Percentiles rank a stretch among this genome's conserved stretches.
These are phyloP conservation scores for Annulohypoxylon stygium DNA, from an alignment of 495 filamentous ascomycete genomes.

Conservation along the genomic window DNA sequence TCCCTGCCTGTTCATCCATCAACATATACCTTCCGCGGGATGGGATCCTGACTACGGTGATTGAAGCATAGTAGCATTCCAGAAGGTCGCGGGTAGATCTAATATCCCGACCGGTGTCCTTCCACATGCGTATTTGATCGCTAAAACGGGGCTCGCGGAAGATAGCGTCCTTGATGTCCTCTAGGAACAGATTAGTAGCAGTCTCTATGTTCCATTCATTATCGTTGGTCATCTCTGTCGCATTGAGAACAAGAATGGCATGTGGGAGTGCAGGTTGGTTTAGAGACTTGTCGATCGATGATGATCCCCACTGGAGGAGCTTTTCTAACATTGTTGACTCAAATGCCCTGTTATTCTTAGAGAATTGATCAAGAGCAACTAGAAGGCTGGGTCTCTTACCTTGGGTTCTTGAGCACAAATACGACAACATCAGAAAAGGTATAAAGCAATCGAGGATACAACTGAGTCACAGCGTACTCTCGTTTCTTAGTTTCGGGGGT, in stretches of 20 bases:
- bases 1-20: not conserved
- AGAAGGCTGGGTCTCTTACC: not conserved
- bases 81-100: not conserved
- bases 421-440: conserved; percentile 2
- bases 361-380: not conserved
- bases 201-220: not conserved
- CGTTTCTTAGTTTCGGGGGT: not conserved
- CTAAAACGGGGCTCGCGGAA: not conserved
- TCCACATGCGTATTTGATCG: not conserved
- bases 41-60: not conserved
- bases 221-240: not conserved
- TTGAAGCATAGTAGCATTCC: not conserved
- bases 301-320: not conserved
- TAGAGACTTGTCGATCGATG: not conserved
- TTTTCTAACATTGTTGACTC: not conserved
- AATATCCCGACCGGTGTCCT: not conserved
- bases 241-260: not conserved
- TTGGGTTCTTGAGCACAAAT: not conserved
- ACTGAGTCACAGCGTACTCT: not conserved
- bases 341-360: not conserved
- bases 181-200: not conserved
- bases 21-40: conserved; percentile 1
- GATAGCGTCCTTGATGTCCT: not conserved
- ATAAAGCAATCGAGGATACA: not conserved
- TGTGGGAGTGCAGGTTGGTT: not conserved